Base-by-base conservation (phyloP, 768 basidiomycete species). In the Trametes punicea region DNA sequence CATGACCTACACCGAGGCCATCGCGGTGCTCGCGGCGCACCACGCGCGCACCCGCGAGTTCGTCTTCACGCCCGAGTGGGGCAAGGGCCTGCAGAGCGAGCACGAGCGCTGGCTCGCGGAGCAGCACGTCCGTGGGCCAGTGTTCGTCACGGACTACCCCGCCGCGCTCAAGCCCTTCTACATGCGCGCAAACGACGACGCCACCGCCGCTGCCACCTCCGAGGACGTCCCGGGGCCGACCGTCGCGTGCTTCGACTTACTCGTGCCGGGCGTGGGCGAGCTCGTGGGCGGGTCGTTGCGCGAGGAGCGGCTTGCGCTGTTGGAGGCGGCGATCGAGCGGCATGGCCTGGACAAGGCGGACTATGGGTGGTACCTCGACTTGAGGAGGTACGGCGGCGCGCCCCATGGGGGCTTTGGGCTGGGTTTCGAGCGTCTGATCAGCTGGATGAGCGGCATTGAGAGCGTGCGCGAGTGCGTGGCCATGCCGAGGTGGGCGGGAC, bases 361-460 rank as follows among this genome's bases (percentile, higher is more conserved):
- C 26, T 78, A 77, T 51, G 68, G 70, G 40, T 91, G 89, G 90
- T 99, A 99, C 71, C 58, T 85, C 47, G 93, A 97, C 63, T 68
- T 97, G 61, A 76, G 96, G 56, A 78, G 77, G 64, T 95, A 81
- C 64, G 97, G 97, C 9, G 87, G 87, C 16, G 87, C 90, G 18
- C 90, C 93, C 2, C 96, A 98, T 71, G 94, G 90, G 15, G 97
- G 97, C 15, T 98, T 93, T 71, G 97, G 97, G 5, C 77, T 98
- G 76, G 97, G 97, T 2, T 97, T 96, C 65, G 97, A 99, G 70
- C 76, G 97, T 57, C 75, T 97, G 18, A 77, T 98, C 16, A 82
- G 84, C 40, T 96, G 91, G 89, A 71, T 97, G 10, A 84, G 87
- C 18, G 94, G 93, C 0, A 77, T 91, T 41, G 87, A 88, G 56